phyloP scores from a whole-genome alignment of 768 basidiomycete species.

The Mycena floridula region DNA sequence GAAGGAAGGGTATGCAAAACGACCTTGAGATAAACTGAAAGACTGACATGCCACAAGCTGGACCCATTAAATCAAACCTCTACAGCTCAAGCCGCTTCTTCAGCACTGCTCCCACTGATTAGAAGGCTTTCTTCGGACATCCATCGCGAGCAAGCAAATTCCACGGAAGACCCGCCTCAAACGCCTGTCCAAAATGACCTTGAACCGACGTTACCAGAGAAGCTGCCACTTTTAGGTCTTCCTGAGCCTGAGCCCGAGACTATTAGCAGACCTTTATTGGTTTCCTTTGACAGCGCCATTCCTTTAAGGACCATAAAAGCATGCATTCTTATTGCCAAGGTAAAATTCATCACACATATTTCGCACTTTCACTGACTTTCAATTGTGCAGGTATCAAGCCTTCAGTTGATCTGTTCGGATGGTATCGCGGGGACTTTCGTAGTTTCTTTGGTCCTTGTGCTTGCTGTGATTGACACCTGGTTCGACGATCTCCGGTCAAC shows the following conservation, averaged over 20 bases:
- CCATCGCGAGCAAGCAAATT: background rate
- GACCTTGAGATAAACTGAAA: too few relatives aligned
- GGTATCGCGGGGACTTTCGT: conserved; percentile 3
- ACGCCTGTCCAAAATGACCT: background rate
- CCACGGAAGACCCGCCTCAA: too few relatives aligned
- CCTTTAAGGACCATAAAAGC: conserved; percentile 19
- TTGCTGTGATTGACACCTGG: conserved; percentile 21
- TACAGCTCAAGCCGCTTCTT: background rate
- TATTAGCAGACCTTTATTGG: conserved; percentile 6
- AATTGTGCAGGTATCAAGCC: background rate
- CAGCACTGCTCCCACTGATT: background rate
- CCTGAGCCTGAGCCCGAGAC: background rate
- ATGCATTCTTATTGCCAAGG: conserved; percentile 22
- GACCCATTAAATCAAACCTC: background rate
- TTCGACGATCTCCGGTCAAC: conserved; percentile 17
- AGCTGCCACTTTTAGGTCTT: background rate
- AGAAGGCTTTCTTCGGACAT: background rate
- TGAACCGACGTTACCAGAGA: background rate
- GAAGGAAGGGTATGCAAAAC: conserved; percentile 71
- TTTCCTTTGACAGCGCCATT: too few relatives aligned
- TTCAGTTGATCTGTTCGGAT: conserved; percentile 14
- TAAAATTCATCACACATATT: conserved; percentile 2
- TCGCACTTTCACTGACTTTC: background rate
- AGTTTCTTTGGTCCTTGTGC: conserved; percentile 12
- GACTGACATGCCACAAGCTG: too few relatives aligned